Conservation (phyloP, 23 red algal species). For the Chondrus crispus region DNA sequence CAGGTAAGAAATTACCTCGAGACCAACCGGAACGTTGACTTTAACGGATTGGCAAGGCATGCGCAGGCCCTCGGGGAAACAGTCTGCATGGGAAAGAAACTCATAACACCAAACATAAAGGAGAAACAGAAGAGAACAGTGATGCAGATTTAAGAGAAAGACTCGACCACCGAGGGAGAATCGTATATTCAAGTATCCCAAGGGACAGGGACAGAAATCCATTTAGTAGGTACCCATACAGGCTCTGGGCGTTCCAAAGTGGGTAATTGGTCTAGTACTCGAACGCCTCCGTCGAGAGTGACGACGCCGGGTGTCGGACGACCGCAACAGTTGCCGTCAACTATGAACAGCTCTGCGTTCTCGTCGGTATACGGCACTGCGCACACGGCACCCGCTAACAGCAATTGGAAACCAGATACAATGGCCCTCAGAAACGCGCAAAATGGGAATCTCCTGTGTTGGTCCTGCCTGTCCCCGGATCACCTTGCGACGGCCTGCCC, state of each 20-base stretch:
- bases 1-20: background rate
- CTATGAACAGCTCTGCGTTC: too few relatives aligned
- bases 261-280: background rate
- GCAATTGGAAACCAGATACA: too few relatives aligned
- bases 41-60: background rate
- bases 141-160: background rate
- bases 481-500: too few relatives aligned
- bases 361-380: too few relatives aligned
- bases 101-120: background rate
- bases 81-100: background rate
- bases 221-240: background rate
- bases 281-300: too few relatives aligned
- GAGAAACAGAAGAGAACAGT: background rate
- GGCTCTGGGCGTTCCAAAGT: background rate
- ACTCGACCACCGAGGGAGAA: background rate
- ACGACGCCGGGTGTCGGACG: too few relatives aligned
- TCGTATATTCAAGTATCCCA: background rate
- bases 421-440: too few relatives aligned
- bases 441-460: too few relatives aligned
- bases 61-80: conserved; percentile 5
- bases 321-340: too few relatives aligned
- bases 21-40: background rate
- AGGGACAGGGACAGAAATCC: background rate
- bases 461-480: too few relatives aligned
- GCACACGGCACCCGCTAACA: too few relatives aligned